Base-by-base conservation (phyloP, 352 stramenopile genomes). In the Phytopythium oedochilum region DNA sequence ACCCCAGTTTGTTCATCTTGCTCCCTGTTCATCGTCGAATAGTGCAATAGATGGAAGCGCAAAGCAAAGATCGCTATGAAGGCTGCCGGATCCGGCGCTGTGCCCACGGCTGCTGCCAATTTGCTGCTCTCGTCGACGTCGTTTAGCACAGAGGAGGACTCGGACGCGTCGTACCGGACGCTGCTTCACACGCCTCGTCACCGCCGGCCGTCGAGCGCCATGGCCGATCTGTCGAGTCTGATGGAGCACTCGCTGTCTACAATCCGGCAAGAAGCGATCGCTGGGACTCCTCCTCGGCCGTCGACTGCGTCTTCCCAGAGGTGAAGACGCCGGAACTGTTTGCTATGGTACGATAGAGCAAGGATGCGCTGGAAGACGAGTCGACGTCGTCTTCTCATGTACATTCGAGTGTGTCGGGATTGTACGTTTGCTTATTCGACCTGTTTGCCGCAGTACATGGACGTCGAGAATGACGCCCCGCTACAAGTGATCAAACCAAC, bases 241-340 rank as follows among this genome's bases (percentile, higher is more conserved):
- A 91, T 93, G 83, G 78, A 93, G 51, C 70, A 89, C 20, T 90
- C 80, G 14, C 64, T 93, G 22, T 66, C 83, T 3, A 80, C 64
- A 36, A 70, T 92, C 25, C 75, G 75, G 6, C 87, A 80, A 23
- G 77, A 88, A 39, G 38, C 66, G 17, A 23, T 68, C 0, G 56
- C 58, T 7, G 60, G 34, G 15, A 56, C 56, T 17, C 34, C 57
- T 34, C 57, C 42, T 28, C 51, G 35, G 7, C 50, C 34, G 35
- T 45, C 36, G 20, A 28, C 31, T 25, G 47, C 47, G 23, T 52
- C 45, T 5, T 39, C 31, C 5, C 29, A 40, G 1, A 9, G 11
- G 20, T 53, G 29, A 53, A 3, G 15, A 29, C 36, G 8, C 11
- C 5, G 18, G 6, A 28, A 17, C 0, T 15, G 38, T 15, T 4